Evolutionary conservation across 2,329 filamentous ascomycete species (phyloP), one percentile per base, ranked within the genome.

Genomic region (Fusarium sp.): DNA sequence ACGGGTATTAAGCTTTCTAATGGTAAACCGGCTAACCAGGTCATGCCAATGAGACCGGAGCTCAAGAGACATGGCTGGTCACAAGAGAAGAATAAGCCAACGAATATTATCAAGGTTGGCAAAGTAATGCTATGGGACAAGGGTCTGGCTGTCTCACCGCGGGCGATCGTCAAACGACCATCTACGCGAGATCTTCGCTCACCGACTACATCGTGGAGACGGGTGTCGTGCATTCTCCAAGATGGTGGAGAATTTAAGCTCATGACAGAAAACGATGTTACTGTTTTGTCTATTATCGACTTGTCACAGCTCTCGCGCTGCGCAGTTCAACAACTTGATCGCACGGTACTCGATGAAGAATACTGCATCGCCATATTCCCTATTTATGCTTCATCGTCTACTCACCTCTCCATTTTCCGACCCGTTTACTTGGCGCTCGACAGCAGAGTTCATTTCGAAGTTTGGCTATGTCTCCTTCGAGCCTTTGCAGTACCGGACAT

Each of bases 301-400:
- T 85, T 99, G 7, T 93, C 94, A 14, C 93, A 97, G 75, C 85
- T 99, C 10, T 96, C 94, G 20, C 89, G 96, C 57, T 96, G 92
- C 78, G 94, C 95, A 11, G 91, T 99, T 55, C 96, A 99, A 79
- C 90, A 94, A 73, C 84, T 99, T 54, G 94, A 98, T 79, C 89
- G 90, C 55, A 97, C 94, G 7, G 95, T 99, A 11, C 81, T 99
- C 44, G 94, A 97, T 70, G 93, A 96, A 78, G 94, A 98, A 64
- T 96, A 93, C 77, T 98, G 94, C 82, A 92, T 99, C 69, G 94
- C 93, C 55, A 95, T 99, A 48, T 98, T 98, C 76, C 95, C 96
- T 18, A 94, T 95, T 68, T 98, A 99, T 80, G 90, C 93, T 1
- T 86, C 92, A 12, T 89, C 89, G 22, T 88, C 93, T 2, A 91